Percentiles rank a stretch among this genome's conserved stretches.
phyloP scores from a whole-genome alignment of 768 basidiomycete genomes.

The Amanita brunnescens region DNA sequence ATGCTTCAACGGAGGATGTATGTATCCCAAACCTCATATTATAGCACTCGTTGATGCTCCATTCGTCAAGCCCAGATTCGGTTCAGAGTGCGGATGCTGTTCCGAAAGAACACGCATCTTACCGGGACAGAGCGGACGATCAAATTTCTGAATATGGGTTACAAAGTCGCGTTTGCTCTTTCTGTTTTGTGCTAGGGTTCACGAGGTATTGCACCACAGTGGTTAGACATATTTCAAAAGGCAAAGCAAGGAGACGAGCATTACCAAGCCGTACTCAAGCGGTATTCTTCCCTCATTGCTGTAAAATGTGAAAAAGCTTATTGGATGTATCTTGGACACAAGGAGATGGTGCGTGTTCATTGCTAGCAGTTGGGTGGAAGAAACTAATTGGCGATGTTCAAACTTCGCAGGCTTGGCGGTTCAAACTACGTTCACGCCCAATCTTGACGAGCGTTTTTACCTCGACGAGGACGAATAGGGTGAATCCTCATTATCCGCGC shows the following conservation, averaged over 20 bases:
- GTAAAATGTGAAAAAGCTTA: constrained; percentile 39
- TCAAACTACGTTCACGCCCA: constrained; percentile 46
- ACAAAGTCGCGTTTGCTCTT: constrained; percentile 36
- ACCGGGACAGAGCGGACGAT: constrained; percentile 47
- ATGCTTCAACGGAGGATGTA: constrained; percentile 50
- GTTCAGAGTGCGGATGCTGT: constrained; percentile 45
- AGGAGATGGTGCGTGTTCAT: constrained; percentile 40
- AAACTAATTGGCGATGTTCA: not conserved
- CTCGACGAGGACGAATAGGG: constrained; percentile 50
- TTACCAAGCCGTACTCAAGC: constrained; percentile 34
- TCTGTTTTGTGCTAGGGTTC: not conserved
- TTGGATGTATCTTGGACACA: constrained; percentile 36
- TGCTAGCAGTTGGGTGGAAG: not conserved
- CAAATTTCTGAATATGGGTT: constrained; percentile 37
- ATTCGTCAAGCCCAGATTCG: constrained; percentile 36
- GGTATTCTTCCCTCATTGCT: constrained; percentile 53
- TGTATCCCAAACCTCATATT: constrained; percentile 12
- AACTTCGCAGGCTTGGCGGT: constrained; percentile 44
- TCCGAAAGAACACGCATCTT: constrained; percentile 39
- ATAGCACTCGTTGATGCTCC: not conserved
- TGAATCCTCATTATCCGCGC: constrained; percentile 67
- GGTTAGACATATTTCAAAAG: constrained; percentile 45
- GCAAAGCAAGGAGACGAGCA: constrained; percentile 47
- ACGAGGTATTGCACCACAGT: constrained; percentile 28
- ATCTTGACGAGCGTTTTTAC: constrained; percentile 71